These are phyloP conservation scores for Saccharomyces eubayanus DNA, from an alignment of 805 yeast species.

Conservation along the genomic window DNA sequence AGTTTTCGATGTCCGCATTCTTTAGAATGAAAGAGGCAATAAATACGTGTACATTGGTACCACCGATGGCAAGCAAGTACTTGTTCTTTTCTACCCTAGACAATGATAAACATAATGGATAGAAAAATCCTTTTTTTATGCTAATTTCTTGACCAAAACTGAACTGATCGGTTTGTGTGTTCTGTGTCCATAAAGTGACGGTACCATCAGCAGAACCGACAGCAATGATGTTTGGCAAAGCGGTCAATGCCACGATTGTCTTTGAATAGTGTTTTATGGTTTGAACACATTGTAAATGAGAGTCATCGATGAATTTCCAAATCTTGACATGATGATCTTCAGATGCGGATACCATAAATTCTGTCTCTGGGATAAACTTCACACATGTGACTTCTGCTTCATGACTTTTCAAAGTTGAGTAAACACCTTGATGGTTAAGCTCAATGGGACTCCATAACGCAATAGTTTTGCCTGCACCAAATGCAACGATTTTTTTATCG, in stretches of 20 bases:
- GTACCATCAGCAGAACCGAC: conserved; percentile 62
- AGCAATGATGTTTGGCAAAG: conserved; percentile 35
- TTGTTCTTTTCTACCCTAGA: conserved; percentile 23
- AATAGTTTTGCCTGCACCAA: conserved; percentile 58
- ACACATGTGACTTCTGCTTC: conserved; percentile 59
- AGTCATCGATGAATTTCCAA: conserved; percentile 39
- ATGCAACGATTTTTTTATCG: conserved; percentile 43
- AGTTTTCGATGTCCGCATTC: conserved; percentile 11
- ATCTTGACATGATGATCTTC: conserved; percentile 58
- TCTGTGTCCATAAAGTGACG: conserved; percentile 44
- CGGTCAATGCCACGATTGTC: conserved; percentile 50
- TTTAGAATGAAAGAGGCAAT: conserved; percentile 41
- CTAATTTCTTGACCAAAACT: conserved; percentile 19
- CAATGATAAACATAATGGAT: conserved; percentile 23
- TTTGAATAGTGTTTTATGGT: conserved; percentile 37
- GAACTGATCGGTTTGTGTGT: conserved; percentile 13
- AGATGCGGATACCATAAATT: conserved; percentile 48
- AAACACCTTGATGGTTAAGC: conserved; percentile 38
- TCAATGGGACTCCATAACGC: conserved; percentile 63
- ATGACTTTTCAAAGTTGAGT: conserved; percentile 53
- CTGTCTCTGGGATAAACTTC: conserved; percentile 41
- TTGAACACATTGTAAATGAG: conserved; percentile 18
- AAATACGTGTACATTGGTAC: conserved; percentile 49
- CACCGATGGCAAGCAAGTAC: conserved; percentile 60
- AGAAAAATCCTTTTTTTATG: conserved; percentile 17